These are phyloP conservation scores for Helotiales sp. DNA, from an alignment of 2,329 filamentous ascomycete genomes.

Conservation along the genomic window DNA sequence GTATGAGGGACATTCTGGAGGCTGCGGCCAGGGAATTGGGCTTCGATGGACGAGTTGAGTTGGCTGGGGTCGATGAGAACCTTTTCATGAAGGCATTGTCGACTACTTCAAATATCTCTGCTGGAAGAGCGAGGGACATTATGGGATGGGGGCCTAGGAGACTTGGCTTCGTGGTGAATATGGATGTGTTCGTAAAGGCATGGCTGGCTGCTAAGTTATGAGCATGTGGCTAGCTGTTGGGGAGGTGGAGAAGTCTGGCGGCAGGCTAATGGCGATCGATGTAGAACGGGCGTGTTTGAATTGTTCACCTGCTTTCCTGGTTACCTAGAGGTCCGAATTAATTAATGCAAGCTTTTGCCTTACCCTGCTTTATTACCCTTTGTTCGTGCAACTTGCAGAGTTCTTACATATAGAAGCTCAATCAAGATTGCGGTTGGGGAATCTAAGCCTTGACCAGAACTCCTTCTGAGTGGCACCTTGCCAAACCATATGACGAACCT, in stretches of 20 bases:
- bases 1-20: conserved; percentile 33
- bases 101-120: conserved; percentile 26
- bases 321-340: too few species aligned
- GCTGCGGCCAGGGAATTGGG: conserved; percentile 29
- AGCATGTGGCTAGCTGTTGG: neutral
- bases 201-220: neutral
- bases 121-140: conserved; percentile 33
- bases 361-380: too few species aligned
- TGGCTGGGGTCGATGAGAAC: conserved; percentile 29
- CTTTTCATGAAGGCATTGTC: conserved; percentile 30
- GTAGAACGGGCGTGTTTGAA: too few species aligned
- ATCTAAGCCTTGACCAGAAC: too few species aligned
- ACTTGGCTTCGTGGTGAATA: conserved; percentile 20
- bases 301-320: too few species aligned
- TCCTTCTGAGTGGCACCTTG: too few species aligned
- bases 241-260: neutral
- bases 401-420: too few species aligned
- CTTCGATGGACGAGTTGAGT: conserved; percentile 31
- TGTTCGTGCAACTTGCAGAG: too few species aligned
- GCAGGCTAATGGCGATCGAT: neutral
- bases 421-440: too few species aligned
- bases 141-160: conserved; percentile 38
- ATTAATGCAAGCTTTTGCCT: too few species aligned
- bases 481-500: too few species aligned
- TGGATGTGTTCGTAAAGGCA: conserved; percentile 24